These are phyloP conservation scores for Rugonectria rugulosa DNA, from an alignment of 2,329 filamentous ascomycete genomes.

Conservation along the genomic window DNA sequence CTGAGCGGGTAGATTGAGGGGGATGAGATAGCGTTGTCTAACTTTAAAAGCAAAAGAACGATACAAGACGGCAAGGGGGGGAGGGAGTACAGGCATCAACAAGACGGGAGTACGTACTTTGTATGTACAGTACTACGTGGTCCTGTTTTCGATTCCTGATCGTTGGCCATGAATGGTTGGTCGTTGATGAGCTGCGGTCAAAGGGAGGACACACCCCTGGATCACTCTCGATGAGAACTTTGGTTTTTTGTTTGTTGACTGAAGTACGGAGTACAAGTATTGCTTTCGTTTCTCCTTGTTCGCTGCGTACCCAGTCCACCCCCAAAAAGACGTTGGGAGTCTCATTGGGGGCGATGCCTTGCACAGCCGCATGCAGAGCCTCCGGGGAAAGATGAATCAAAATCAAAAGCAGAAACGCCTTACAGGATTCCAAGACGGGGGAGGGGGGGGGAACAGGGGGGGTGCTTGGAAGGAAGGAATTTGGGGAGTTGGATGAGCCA, in stretches of 20 bases:
- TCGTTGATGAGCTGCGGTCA: background rate
- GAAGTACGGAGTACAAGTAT: background rate
- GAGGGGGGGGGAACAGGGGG: background rate
- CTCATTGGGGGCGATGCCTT: background rate
- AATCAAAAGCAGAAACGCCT: conserved; percentile 2
- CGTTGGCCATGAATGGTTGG: conserved; percentile 8
- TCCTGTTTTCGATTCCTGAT: conserved; percentile 8
- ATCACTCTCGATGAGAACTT: background rate
- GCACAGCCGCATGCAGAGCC: conserved; percentile 17
- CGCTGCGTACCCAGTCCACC: background rate
- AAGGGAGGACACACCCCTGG: too few relatives aligned
- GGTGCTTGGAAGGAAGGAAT: too few relatives aligned
- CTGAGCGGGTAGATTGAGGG: background rate
- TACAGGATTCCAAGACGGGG: background rate
- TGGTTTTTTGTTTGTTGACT: background rate
- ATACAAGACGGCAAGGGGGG: background rate
- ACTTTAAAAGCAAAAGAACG: background rate
- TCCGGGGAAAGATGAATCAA: conserved; percentile 10
- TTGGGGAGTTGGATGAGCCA: background rate
- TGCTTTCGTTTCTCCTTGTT: background rate
- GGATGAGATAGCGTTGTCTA: background rate
- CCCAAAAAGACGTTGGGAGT: background rate
- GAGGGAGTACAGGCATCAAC: background rate
- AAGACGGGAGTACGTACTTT: background rate
- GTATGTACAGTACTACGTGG: conserved; percentile 14